These are phyloP conservation scores for Boletus sp. DNA, from an alignment of 1,284 basidiomycete genomes.

Conservation along the genomic window DNA sequence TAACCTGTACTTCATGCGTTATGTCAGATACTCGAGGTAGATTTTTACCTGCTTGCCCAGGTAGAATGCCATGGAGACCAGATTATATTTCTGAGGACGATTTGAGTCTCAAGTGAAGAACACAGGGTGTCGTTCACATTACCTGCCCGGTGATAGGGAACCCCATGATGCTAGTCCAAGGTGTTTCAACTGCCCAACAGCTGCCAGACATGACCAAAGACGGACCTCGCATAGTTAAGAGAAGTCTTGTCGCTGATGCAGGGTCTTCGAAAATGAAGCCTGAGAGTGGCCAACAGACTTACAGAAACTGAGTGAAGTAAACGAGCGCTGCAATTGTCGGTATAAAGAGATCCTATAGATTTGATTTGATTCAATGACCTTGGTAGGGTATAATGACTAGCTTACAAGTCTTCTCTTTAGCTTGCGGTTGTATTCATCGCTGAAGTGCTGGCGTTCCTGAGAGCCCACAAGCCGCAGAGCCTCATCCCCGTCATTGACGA, in stretches of 20 bases:
- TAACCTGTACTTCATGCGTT: not conserved
- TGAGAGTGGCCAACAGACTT: conserved; percentile 18
- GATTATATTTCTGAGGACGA: not conserved
- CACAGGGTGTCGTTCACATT: conserved; percentile 1
- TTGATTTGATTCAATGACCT: conserved; percentile 23
- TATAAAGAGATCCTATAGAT: conserved; percentile 54
- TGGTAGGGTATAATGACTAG: too few species aligned
- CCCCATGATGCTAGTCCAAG: conserved; percentile 56
- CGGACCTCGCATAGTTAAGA: conserved; percentile 61
- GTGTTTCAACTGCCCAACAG: not conserved
- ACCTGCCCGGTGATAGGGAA: conserved; percentile 49
- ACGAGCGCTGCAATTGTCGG: conserved; percentile 64
- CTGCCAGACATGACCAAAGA: conserved; percentile 30
- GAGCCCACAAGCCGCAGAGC: conserved; percentile 59
- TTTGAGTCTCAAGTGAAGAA: not conserved
- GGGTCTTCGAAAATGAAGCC: not conserved
- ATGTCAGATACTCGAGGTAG: not conserved
- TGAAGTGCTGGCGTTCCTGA: conserved; percentile 44
- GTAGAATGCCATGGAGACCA: not conserved
- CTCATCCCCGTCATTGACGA: conserved; percentile 41
- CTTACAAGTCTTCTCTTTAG: conserved; percentile 57
- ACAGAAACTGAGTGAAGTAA: conserved; percentile 69
- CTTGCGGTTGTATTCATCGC: conserved; percentile 56
- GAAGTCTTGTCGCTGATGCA: conserved; percentile 60
- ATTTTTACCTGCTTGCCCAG: not conserved